Percentiles rank a stretch among this genome's conserved stretches.
phyloP scores from a whole-genome alignment of 805 yeast species.

The Pichia cabralensis region DNA sequence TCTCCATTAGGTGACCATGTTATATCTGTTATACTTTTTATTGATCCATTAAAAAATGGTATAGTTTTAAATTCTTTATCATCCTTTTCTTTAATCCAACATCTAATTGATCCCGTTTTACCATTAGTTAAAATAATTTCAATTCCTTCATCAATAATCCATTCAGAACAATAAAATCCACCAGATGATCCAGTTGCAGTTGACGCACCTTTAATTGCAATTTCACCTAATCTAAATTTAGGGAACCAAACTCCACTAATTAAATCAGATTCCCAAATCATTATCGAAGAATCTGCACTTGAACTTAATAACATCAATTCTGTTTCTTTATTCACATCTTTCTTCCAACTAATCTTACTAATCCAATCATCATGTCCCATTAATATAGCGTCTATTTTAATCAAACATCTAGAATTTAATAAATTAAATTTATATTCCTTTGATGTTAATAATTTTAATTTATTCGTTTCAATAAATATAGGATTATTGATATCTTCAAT shows the following conservation, averaged over 20 bases:
- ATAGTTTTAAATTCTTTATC: slow-evolving; percentile 22
- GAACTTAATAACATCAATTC: slow-evolving; percentile 62
- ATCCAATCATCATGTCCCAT: slow-evolving; percentile 99
- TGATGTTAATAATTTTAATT: slow-evolving; percentile 51
- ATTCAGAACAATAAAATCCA: slow-evolving; percentile 53
- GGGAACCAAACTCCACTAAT: slow-evolving; percentile 88
- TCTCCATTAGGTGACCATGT: slow-evolving; percentile 64
- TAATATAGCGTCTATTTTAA: slow-evolving; percentile 82
- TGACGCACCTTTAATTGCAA: slow-evolving; percentile 92
- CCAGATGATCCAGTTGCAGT: slow-evolving; percentile 94
- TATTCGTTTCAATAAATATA: slow-evolving; percentile 29
- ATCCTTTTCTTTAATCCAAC: slow-evolving; percentile 39
- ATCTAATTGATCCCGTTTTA: slow-evolving; percentile 86
- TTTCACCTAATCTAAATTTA: slow-evolving; percentile 72
- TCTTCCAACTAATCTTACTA: slow-evolving; percentile 75
- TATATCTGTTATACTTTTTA: slow-evolving; percentile 63
- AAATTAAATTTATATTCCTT: slow-evolving; percentile 56
- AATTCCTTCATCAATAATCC: slow-evolving; percentile 41
- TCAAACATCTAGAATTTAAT: slow-evolving; percentile 31
- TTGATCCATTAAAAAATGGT: slow-evolving; percentile 68
- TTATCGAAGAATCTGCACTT: slow-evolving; percentile 86
- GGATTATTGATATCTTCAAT: slow-evolving; percentile 48
- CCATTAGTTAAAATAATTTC: slow-evolving; percentile 70
- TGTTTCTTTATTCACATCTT: slow-evolving; percentile 20
- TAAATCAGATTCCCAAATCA: slow-evolving; percentile 88